A percentile compares a stretch with the other conserved stretches of the same genome.
phyloP scores from a whole-genome alignment of 2,329 filamentous ascomycete genomes.

The Venturia effusa region DNA sequence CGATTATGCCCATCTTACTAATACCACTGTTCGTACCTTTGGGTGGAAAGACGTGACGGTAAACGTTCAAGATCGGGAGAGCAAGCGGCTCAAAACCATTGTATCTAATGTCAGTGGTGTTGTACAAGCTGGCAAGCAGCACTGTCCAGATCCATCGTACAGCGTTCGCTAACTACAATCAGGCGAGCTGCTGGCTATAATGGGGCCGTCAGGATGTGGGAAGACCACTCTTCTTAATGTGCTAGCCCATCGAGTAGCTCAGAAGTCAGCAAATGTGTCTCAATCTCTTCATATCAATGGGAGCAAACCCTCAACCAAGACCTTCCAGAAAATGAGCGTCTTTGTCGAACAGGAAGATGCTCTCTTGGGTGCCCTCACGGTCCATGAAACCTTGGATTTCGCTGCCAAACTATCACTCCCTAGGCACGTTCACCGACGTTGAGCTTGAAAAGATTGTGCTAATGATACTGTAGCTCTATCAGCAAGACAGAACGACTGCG shows the following conservation, averaged over 20 bases:
- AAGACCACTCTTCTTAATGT: slow-evolving; percentile 80
- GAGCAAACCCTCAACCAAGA: slow-evolving; percentile 35
- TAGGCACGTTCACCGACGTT: slow-evolving; percentile 28
- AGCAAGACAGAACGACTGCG: slow-evolving; percentile 47
- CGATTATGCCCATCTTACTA: slow-evolving; percentile 45
- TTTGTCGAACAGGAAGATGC: slow-evolving; percentile 88
- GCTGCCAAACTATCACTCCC: slow-evolving; percentile 52
- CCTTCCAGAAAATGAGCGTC: slow-evolving; percentile 55
- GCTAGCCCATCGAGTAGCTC: slow-evolving; percentile 52
- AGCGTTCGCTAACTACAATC: background rate
- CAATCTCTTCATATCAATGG: slow-evolving; percentile 56
- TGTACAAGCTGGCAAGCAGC: slow-evolving; percentile 45
- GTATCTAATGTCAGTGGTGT: slow-evolving; percentile 53
- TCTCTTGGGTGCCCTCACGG: slow-evolving; percentile 69
- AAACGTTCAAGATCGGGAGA: slow-evolving; percentile 59
- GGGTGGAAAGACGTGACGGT: slow-evolving; percentile 59
- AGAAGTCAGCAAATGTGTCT: slow-evolving; percentile 42
- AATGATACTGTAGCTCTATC: slow-evolving; percentile 28
- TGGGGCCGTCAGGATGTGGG: slow-evolving; percentile 63
- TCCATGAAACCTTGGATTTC: slow-evolving; percentile 69
- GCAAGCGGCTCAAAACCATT: slow-evolving; percentile 52
- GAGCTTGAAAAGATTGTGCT: background rate
- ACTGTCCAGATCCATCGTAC: slow-evolving; percentile 7
- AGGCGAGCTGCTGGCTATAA: slow-evolving; percentile 62
- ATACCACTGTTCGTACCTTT: slow-evolving; percentile 53